Percentiles rank a stretch among this genome's conserved stretches.
Conservation (phyloP, 2,329 filamentous ascomycete species). For the Onygena corvina region DNA sequence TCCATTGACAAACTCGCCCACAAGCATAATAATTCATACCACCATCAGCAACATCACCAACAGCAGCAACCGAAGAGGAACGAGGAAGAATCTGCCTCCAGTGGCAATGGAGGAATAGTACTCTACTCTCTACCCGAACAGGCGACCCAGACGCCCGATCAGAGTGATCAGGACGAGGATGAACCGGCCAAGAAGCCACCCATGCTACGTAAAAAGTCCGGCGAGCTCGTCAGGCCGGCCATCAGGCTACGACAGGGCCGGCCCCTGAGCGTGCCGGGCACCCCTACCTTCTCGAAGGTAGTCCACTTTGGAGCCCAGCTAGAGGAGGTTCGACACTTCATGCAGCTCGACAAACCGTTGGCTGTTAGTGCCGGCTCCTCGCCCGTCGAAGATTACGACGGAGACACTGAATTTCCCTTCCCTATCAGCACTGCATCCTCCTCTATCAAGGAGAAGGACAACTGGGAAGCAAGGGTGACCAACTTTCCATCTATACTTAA, state of each 20-base stretch:
- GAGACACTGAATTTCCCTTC: constrained; percentile 84
- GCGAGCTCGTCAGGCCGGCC: constrained; percentile 86
- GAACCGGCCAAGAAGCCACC: constrained; percentile 58
- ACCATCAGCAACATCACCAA: not conserved
- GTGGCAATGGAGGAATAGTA: constrained; percentile 3
- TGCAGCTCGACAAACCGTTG: constrained; percentile 86
- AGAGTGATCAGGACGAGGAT: constrained; percentile 48
- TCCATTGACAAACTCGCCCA: constrained; percentile 56
- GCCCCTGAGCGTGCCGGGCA: constrained; percentile 94
- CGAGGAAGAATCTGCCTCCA: not conserved
- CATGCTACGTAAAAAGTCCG: constrained; percentile 96
- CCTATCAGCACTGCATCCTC: constrained; percentile 40
- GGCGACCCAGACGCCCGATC: constrained; percentile 25
- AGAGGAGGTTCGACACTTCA: constrained; percentile 90
- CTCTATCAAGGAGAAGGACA: constrained; percentile 23
- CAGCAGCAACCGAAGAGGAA: no score
- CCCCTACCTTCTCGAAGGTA: constrained; percentile 86
- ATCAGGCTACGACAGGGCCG: constrained; percentile 66
- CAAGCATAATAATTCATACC: not conserved
- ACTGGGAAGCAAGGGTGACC: constrained; percentile 76
- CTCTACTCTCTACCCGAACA: constrained; percentile 17
- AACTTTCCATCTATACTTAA: constrained; percentile 66
- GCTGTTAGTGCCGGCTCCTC: constrained; percentile 92
- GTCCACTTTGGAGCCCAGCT: constrained; percentile 98
- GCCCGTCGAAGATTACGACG: constrained; percentile 76